These are phyloP conservation scores for Hypoxylon fragiforme DNA, from an alignment of 495 filamentous ascomycete species.

Conservation along the genomic window DNA sequence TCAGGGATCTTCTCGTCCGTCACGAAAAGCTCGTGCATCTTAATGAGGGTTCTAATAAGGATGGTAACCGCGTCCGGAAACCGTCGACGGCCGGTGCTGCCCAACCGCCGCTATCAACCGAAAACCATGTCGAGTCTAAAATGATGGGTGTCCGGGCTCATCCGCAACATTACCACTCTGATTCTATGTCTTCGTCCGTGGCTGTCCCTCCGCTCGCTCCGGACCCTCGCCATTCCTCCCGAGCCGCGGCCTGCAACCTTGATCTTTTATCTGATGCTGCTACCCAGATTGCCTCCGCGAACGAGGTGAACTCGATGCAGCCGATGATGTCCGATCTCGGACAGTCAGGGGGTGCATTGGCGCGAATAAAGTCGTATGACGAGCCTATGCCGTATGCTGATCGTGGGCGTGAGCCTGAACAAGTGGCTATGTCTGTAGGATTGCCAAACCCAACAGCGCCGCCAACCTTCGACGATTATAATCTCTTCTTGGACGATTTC, in stretches of 20 bases:
- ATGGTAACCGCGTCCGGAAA: constrained; percentile 51
- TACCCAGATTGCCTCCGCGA: constrained; percentile 52
- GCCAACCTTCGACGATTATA: constrained; percentile 50
- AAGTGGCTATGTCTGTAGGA: constrained; percentile 43
- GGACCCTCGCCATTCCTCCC: constrained; percentile 45
- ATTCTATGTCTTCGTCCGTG: constrained; percentile 42
- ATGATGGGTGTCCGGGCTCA: constrained; percentile 47
- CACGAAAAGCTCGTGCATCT: constrained; percentile 75
- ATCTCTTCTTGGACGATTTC: constrained; percentile 57
- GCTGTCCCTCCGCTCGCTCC: constrained; percentile 42
- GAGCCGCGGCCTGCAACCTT: constrained; percentile 55
- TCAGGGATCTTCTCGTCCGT: constrained; percentile 71
- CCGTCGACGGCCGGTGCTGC: constrained; percentile 45
- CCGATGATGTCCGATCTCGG: constrained; percentile 50
- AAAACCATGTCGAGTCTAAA: constrained; percentile 47
- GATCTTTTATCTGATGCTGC: constrained; percentile 57
- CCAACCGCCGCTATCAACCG: constrained; percentile 40
- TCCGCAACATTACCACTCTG: constrained; percentile 43
- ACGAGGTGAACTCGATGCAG: constrained; percentile 52
- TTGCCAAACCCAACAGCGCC: constrained; percentile 45
- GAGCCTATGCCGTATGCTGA: constrained; percentile 48
- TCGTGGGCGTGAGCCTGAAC: constrained; percentile 46
- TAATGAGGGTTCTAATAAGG: constrained; percentile 58
- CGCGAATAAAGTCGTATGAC: constrained; percentile 51
- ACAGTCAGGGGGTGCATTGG: constrained; percentile 41